Base-by-base conservation (phyloP, 306 rosid genomes). In the Fagus sylvatica region DNA sequence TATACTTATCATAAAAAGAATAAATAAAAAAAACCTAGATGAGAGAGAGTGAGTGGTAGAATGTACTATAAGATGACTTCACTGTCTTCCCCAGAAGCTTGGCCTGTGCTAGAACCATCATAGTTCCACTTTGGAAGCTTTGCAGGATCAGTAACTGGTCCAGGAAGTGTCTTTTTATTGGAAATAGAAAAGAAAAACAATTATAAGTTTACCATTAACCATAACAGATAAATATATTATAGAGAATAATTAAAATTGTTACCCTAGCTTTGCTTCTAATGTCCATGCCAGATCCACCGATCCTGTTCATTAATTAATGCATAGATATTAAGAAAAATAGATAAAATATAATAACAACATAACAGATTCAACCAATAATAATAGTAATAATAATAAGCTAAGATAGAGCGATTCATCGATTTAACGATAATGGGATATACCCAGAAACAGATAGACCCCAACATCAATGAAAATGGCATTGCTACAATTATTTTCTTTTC, bases 201-300 rank as follows among this genome's bases (percentile, higher is more conserved):
- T 22, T 22, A 22, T 16, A 36, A 61, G 5, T 49, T 19, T 70
- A 57, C 69, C 0, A 36, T 33, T 48, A 16, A 40, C 57, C 34
- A 75, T 43, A 40, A 13, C 57, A 66, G 6, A 10, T 12, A n/a
- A 67, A 11, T 4, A 51, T 30, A 32, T 71, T 9, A 3, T 33
- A 9, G n/a, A 49, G 12, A 36, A 30, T 12, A 53, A 17, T 6
- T 13, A 73, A 19, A 61, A 5, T 0, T 13, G 15, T 55, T 86
- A 90, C 95, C 88, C 85, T 88, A 82, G 86, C 91, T 82, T 88
- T 90, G 81, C 96, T 88, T 85, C 91, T 87, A 22, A 90, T 8
- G 78, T 90, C 90, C 84, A 87, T 76, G 3, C 96, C 96, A 71
- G 96, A 88, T 78, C 96, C 93, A 64, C 91, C 96, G 67, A 90